Evolutionary conservation across 2,329 filamentous ascomycete genomes (phyloP), one percentile per base, ranked within the genome.

Genomic region (Cercospora sesami): DNA sequence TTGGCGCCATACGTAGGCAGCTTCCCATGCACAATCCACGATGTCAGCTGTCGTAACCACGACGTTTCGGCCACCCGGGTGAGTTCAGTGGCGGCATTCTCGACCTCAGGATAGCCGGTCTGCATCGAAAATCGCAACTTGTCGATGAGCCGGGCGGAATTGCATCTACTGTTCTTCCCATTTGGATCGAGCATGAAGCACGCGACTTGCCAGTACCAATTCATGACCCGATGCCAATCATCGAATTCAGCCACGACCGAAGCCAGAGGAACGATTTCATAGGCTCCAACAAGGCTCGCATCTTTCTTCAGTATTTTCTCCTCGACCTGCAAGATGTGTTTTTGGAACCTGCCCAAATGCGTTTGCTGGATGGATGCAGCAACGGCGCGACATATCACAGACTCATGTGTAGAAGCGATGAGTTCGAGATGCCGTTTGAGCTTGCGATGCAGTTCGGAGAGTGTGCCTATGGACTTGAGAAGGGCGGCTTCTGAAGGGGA

Each of bases 251-350:
- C 87, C 30, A 96, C 89, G 21, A 98, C 86, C 1, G 90, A 90
- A 60, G 95, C 96, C 73, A 99, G 81, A 2, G 95, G 94, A 23
- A 98, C 94, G 70, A 97, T 96, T 69, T 94, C 91, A 78, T 97
- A 97, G 0, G 92, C 94, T 51, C 94, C 94, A 1, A 98, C 94
- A 67, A 92, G 87, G 6, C 84, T 87, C 2, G 93, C 86, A 81
- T 97, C 93, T 74, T 89, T 87, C 57, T 85, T 86, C 61, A 98
- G 81, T 28, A 99, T 91, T 12, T 86, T 86, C 66, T 86, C 86
- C 80, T 99, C 95, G 4, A 97, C 92, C 64, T 93, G 88, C 8
- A 98, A 83, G 5, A 98, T 89, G 77, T 93, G 93, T 55, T 86
- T 85, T 78, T 96, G 93, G 73, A 98, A 98, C 9, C 86, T 86